Base-by-base conservation (phyloP, 805 yeast species). In the Saturnispora ahearnii region DNA sequence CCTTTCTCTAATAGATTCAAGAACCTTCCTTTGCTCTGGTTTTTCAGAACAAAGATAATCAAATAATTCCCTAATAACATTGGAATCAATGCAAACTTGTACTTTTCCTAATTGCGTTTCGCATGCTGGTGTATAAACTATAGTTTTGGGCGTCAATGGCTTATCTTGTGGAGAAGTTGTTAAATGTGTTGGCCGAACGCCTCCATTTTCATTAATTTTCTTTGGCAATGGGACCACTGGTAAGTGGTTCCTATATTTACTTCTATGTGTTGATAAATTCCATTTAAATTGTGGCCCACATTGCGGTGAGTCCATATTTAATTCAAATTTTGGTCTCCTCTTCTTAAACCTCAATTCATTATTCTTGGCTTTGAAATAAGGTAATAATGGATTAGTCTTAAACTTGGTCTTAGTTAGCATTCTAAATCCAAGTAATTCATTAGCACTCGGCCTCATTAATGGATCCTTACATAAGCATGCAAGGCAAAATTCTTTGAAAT, bases 401-500 rank as follows among this genome's bases (percentile, higher is more conserved):
- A 63, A 59, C 53, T 63, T 65, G 38, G 63, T 58, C 40, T 62
- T 60, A 44, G 67, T 70, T 18, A 84, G 65, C 59, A 82, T 83
- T 45, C 72, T 71, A 45, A 73, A 75, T 41, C 72, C 73, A 51
- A 86, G 66, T 44, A 93, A 68, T 12, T 69, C 66, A 0, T 62
- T 53, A 0, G 91, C 86, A 15, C 77, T 64, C 0, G 91, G 89
- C 54, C 98, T 73, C 50, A 70, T 61, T 2, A 54, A 53, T 1
- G 95, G 93, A 52, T 79, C 78, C 62, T 83, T 87, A 21, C 73
- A 65, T 52, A 91, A 67, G 62, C 96, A 89, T 44, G 68, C 67
- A 31, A 71, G 68, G 30, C 84, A 79, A 65, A 91, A 86, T 50
- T 70, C 71, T 51, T 71, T 77, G 34, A 76, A 59, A 57, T 67